These are phyloP conservation scores for Neurospora discreta DNA, from an alignment of 495 filamentous ascomycete genomes.

Conservation along the genomic window DNA sequence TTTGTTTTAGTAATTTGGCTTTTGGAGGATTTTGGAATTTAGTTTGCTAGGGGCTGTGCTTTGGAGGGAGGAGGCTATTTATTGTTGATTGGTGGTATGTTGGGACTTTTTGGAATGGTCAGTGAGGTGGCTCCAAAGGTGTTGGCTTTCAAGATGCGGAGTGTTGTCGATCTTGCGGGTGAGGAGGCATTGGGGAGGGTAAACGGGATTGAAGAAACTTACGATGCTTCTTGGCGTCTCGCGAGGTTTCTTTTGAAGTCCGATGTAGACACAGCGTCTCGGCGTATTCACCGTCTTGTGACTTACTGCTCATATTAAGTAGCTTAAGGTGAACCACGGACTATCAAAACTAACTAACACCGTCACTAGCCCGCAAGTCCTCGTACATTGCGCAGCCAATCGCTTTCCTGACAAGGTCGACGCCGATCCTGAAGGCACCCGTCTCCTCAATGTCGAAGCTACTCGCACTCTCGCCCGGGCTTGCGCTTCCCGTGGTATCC, in stretches of 20 bases:
- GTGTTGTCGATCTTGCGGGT: background rate
- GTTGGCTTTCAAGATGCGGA: background rate
- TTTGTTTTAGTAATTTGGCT: background rate
- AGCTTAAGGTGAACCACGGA: slow-evolving; percentile 18
- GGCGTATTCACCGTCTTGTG: background rate
- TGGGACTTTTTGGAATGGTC: background rate
- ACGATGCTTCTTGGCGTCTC: background rate
- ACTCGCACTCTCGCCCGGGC: slow-evolving; percentile 54
- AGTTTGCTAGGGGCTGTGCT: background rate
- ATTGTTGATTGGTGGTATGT: background rate
- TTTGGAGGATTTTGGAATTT: background rate
- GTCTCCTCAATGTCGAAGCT: slow-evolving; percentile 64
- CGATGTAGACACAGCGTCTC: too few relatives aligned
- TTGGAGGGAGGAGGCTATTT: background rate
- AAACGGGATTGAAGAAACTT: background rate
- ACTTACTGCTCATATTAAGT: background rate
- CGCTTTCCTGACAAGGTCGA: slow-evolving; percentile 80
- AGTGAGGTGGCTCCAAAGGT: background rate
- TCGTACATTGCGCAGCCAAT: slow-evolving; percentile 57
- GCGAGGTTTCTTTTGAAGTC: too few relatives aligned
- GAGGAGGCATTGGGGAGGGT: background rate
- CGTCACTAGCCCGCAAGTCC: background rate
- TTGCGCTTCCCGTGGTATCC: slow-evolving; percentile 47
- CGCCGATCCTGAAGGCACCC: slow-evolving; percentile 63
- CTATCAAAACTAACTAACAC: slow-evolving; percentile 9